Base-by-base conservation (phyloP, 139 green algal genomes). In the Coelastrella sp. region DNA sequence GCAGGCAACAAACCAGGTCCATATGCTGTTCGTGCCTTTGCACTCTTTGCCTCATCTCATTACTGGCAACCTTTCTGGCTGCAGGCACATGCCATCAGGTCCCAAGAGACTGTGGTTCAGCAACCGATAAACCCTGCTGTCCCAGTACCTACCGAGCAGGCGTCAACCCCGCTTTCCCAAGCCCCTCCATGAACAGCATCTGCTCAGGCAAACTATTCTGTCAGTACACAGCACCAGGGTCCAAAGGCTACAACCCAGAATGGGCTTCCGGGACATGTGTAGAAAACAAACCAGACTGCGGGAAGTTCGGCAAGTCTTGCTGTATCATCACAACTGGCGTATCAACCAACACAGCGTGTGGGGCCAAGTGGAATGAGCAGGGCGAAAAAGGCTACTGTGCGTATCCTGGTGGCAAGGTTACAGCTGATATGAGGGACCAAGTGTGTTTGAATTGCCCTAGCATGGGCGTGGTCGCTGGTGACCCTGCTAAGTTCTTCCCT, bases 221-320 rank as follows among this genome's bases (percentile, higher is more conserved):
- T 16, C 54, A 88, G 16, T 73, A 80, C 54, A 80, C 47, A 4
- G 13, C 56, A 23, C 4, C 80, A 22, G 7, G 10, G 59, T 56
- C 57, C 64, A 77, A 32, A 77, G 11, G 8, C 61, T 78, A 32
- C 32, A 77, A 32, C 13, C 13, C 61, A 19, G 58, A 23, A 4
- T 77, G 64, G 81, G 23, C 6, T 13, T n/a, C 23, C 0, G 81
- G 81, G 16, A 77, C 23, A 16, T 88, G 83, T 76, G 66, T 80
- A n/a, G 47, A 66, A 4, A 88, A 88, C 20, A 88, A 81, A 56
- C 83, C 83, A n/a, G 64, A 80, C 54, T 88, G 83, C 10, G 83
- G 83, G 32, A 80, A 58, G 68, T 77, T 88, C 59, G 83, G 83
- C 17, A 88, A 73, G 7, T 71, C 65, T 61, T 88, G 83, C 83